Evolutionary conservation across 208 protist species (phyloP).

Genomic region (Acanthamoeba quina): DNA sequence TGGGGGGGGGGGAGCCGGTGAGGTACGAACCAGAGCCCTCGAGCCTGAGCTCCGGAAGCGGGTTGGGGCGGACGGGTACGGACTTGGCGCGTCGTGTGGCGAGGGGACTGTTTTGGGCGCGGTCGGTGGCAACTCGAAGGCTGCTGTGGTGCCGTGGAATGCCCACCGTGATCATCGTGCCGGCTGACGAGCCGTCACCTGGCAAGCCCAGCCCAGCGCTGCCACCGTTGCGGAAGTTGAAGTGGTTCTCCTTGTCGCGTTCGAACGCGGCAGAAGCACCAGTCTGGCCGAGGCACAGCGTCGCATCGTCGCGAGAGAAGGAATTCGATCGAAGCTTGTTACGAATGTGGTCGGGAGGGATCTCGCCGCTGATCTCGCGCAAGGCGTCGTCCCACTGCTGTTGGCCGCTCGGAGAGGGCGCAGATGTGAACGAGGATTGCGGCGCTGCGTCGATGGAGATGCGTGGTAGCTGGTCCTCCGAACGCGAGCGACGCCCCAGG

Average conservation of each 20-base stretch:
- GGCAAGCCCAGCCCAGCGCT: neutral
- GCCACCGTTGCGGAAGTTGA: neutral
- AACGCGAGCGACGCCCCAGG: neutral
- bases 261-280: neutral
- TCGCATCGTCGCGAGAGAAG: neutral
- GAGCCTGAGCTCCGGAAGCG: neutral
- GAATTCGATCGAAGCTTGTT: neutral
- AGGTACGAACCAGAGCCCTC: neutral
- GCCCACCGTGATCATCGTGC: neutral
- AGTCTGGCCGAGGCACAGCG: neutral
- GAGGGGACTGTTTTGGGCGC: neutral
- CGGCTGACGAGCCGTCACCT: neutral
- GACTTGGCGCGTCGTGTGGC: neutral
- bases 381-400: too few species aligned
- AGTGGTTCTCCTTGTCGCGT: neutral
- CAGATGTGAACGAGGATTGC: too few species aligned
- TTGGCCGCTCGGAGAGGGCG: neutral
- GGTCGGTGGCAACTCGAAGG: neutral
- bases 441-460: too few species aligned
- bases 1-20: too few species aligned
- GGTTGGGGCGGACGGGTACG: neutral
- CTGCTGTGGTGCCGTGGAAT: neutral
- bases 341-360: neutral
- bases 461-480: neutral
- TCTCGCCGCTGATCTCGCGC: too few species aligned